A percentile compares a stretch with the other conserved stretches of the same genome.
These are phyloP conservation scores for Suhomyces kunorum DNA, from an alignment of 1,139 yeast genomes.

Conservation along the genomic window DNA sequence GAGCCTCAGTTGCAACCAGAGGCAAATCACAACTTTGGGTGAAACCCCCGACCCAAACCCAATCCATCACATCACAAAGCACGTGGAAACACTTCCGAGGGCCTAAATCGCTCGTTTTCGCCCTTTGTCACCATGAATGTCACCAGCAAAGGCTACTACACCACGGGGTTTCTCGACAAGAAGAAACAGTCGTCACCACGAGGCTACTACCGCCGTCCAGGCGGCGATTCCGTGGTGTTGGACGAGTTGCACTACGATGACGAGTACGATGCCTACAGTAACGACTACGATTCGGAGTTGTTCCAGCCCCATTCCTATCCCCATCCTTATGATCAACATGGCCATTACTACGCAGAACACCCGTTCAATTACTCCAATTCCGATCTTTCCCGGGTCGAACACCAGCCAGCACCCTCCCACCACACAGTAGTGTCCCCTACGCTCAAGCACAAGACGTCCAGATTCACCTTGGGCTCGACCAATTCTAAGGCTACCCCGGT, in stretches of 20 bases:
- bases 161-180: conserved; percentile 23
- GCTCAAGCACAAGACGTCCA: conserved; percentile 7
- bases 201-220: conserved; percentile 8
- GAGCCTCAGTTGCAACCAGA: background rate
- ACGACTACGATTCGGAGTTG: conserved; percentile 8
- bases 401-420: conserved; percentile 4
- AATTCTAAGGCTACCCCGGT: conserved; percentile 4
- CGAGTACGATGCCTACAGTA: conserved; percentile 4
- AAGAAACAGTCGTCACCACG: conserved; percentile 17
- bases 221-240: conserved; percentile 6
- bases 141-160: conserved; percentile 25
- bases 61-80: too few relatives aligned
- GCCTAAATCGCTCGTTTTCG: background rate
- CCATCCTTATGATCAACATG: background rate
- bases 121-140: conserved; percentile 22
- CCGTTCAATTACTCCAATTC: conserved; percentile 3
- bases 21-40: background rate
- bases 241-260: conserved; percentile 9
- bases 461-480: conserved; percentile 7
- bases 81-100: background rate
- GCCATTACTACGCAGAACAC: background rate
- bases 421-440: background rate
- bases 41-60: too few relatives aligned
- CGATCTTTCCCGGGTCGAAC: conserved; percentile 1
- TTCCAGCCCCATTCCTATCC: conserved; percentile 2